Evolutionary conservation across 2,329 filamentous ascomycete genomes (phyloP).

Genomic region (Phialemonium atrogriseum): DNA sequence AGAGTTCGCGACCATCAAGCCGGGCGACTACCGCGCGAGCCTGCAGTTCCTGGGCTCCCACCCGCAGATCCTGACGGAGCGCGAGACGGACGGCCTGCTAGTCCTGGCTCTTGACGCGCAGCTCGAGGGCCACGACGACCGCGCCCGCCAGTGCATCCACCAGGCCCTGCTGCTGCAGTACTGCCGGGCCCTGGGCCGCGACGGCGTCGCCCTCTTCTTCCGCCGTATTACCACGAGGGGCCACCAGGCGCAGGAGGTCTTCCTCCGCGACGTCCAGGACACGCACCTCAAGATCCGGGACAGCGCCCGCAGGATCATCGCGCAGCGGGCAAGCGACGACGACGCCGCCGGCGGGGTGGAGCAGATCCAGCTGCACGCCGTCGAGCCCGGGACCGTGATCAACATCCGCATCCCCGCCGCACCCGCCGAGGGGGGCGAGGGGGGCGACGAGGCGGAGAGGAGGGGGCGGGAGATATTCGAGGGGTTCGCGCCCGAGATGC

Average conservation of each 20-base stretch:
- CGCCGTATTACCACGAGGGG: constrained; percentile 85
- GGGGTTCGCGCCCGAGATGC: constrained; percentile 71
- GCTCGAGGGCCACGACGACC: constrained; percentile 66
- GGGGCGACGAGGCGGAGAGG: constrained; percentile 51
- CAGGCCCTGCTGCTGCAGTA: constrained; percentile 91
- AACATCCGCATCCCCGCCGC: constrained; percentile 73
- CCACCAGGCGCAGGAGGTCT: constrained; percentile 85
- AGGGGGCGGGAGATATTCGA: constrained; percentile 81
- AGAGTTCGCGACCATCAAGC: constrained; percentile 70
- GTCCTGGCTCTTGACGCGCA: constrained; percentile 88
- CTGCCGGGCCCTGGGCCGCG: constrained; percentile 78
- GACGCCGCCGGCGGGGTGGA: constrained; percentile 61
- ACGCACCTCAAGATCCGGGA: constrained; percentile 78
- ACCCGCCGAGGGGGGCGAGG: constrained; percentile 57
- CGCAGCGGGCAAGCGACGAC: constrained; percentile 41
- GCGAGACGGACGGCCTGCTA: constrained; percentile 83
- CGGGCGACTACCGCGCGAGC: constrained; percentile 64
- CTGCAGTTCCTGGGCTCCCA: constrained; percentile 72
- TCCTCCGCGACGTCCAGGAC: constrained; percentile 84
- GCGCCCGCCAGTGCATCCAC: constrained; percentile 80
- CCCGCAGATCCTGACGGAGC: constrained; percentile 70
- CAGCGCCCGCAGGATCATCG: constrained; percentile 63
- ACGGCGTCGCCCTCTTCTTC: constrained; percentile 90
- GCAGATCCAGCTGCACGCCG: constrained; percentile 95
- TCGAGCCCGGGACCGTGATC: constrained; percentile 87